Evolutionary conservation across 2,329 filamentous ascomycete species (phyloP), one percentile per base, ranked within the genome.

Genomic region (Fusarium bactridioides): DNA sequence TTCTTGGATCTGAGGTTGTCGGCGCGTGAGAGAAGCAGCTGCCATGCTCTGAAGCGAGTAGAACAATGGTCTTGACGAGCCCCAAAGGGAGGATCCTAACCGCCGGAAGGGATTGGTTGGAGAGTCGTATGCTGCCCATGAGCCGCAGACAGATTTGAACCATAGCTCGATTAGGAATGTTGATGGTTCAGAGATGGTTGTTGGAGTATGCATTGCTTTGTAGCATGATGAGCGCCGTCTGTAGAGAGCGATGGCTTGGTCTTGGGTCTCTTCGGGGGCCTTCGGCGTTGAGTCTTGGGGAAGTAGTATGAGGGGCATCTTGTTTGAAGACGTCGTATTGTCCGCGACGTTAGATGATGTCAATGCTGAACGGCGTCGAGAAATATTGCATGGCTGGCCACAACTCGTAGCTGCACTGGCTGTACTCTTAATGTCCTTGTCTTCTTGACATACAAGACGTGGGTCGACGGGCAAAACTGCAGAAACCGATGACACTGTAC

Each of bases 21-120:
- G 54, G 12, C 35, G 41, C 4, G 54, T 58, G 10, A 75, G 40
- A 1, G 73, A 75, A 19, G 73, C 68, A 38, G 72, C 64, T 3
- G 73, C 72, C 73, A 75, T 75, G 31, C 69, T 75, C 18, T 75
- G 73, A 2, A 75, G 64, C 5, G 73, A 75, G 16, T 75, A 75
- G 27, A 75, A 75, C 1, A 75, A 41, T 21, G 62, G 69, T 0
- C 62, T 21, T 0, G 73, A 75, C 1, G 70, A 71, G 1, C 58
- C 40, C 72, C 73, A 75, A 4, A 75, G 37, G 0, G 69, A 75
- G 0, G 73, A 75, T 0, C 69, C 70, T 1, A 75, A 41, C 3
- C 43, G 57, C 15, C 72, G 72, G 13, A 75, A 75, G 0, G 72
- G 73, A 33, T 75, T 75, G 13, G 40, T 48, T 0, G 73, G 73